These are phyloP conservation scores for Auricularia heimuer DNA, from an alignment of 768 basidiomycete genomes.

Conservation along the genomic window DNA sequence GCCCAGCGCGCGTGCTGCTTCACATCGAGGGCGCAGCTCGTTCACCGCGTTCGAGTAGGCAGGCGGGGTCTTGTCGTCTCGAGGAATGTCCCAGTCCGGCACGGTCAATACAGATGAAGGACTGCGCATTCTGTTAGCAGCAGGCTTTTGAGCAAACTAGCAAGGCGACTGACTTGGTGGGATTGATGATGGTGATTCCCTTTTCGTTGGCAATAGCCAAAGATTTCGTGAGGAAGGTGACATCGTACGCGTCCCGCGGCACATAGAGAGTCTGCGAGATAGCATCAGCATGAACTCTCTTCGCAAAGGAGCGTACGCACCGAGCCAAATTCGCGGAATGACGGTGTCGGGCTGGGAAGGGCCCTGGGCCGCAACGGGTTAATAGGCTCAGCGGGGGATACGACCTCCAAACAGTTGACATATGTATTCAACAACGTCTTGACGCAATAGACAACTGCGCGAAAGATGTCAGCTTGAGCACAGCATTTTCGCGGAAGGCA, in stretches of 20 bases:
- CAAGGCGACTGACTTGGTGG: conserved; percentile 44
- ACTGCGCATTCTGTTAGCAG: not conserved
- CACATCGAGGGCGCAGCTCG: conserved; percentile 49
- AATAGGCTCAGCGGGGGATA: conserved; percentile 56
- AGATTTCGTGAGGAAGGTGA: conserved; percentile 50
- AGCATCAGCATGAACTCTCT: not conserved
- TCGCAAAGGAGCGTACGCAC: conserved; percentile 28
- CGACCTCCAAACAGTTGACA: conserved; percentile 33
- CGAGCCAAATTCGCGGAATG: conserved; percentile 57
- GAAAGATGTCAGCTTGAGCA: no score
- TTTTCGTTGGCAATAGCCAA: conserved; percentile 57
- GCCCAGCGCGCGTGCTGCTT: conserved; percentile 54
- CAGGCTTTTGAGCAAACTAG: not conserved
- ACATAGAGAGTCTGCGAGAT: conserved; percentile 49
- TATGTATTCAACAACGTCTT: not conserved
- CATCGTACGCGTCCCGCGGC: conserved; percentile 57
- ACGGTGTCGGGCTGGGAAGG: conserved; percentile 25
- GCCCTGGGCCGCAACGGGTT: conserved; percentile 26
- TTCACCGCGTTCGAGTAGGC: conserved; percentile 48
- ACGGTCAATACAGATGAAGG: conserved; percentile 23
- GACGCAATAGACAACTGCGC: conserved; percentile 2
- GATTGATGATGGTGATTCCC: conserved; percentile 57
- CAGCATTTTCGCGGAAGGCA: not conserved
- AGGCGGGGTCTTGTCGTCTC: conserved; percentile 32
- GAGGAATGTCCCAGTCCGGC: conserved; percentile 24